Evolutionary conservation across 768 basidiomycete genomes (phyloP), one percentile per base, ranked within the genome.

Genomic region (Panaeolus cyanescens): DNA sequence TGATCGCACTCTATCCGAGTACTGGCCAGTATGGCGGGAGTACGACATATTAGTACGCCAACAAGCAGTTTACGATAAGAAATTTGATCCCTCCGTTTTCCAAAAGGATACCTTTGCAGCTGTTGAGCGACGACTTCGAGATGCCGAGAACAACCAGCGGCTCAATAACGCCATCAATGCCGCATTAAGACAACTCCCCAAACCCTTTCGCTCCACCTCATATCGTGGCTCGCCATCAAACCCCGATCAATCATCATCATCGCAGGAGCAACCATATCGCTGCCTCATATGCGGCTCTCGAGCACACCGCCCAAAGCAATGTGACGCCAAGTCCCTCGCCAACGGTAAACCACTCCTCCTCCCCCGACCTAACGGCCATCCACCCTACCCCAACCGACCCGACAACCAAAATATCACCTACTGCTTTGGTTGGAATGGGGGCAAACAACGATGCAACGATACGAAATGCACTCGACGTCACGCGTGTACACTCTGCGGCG

Each of bases 401-500:
- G 55, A 56, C 55, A 5, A 6, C n/a, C 25, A 33, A 33, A 17
- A 33, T 12, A 33, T 20, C n/a, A 13, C 17, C 6, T 56, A 56
- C 34, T 56, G 55, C n/a, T 56, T 56, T 19, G 33, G 5, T 19
- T 56, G 15, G n/a, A 56, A 56, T 17, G 34, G 32, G 4, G 5
- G 6, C 40, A 6, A 20, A 22, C 4, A 20, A 6, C 6, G 13
- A 17, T 56, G 32, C 55, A n/a, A 3, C 13, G 15, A 36, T 31
- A 17, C 55, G 33, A 28, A 17, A 5, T 56, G 55, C n/a, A 12
- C 13, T n/a, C 20, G 31, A 33, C 25, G 4, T 15, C 77, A 78
- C 58, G 59, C 32, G 9, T 78, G 76, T 65, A 72, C 66, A 58
- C 59, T 79, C 64, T 77, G 76, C 59, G 50, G 59, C 6, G 53